A percentile compares a stretch with the other conserved stretches of the same genome.
Evolutionary conservation across 78 protist species (phyloP).

Genomic region (Bodo saltans): DNA sequence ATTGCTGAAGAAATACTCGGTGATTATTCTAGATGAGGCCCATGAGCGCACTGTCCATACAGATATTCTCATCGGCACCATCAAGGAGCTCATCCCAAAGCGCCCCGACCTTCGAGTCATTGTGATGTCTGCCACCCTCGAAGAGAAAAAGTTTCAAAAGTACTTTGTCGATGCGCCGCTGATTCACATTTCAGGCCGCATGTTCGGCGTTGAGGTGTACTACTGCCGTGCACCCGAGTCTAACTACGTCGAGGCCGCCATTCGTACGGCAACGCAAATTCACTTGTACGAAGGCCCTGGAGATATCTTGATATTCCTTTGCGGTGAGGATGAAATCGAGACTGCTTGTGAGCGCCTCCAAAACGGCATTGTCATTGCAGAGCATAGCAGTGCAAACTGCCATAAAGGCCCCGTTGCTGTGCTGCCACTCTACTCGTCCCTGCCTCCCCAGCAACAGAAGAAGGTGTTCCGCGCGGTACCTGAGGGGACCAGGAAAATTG

Average conservation of each 20-base stretch:
- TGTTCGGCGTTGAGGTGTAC: conserved; percentile 81
- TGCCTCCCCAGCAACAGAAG: conserved; percentile 92
- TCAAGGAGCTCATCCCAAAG: conserved; percentile 44
- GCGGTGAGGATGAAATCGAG: conserved; percentile 96
- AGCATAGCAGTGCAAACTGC: no score
- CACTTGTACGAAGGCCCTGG: conserved; percentile 83
- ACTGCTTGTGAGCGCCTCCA: conserved; percentile 67
- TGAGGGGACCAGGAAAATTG: conserved; percentile 89
- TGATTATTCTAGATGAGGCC: conserved; percentile 95
- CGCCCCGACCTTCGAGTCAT: conserved; percentile 70
- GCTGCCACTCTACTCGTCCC: conserved; percentile 90
- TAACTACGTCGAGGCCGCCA: conserved; percentile 91
- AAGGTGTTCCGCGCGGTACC: conserved; percentile 92
- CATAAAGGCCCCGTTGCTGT: conserved; percentile 86
- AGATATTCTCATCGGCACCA: conserved; percentile 87
- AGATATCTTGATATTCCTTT: conserved; percentile 45
- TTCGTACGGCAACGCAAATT: conserved; percentile 90
- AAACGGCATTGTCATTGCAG: conserved; percentile 66
- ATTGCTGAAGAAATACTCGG: conserved; percentile 69
- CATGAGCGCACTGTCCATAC: conserved; percentile 97
- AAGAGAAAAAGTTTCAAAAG: conserved; percentile 86
- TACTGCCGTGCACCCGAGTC: conserved; percentile 90
- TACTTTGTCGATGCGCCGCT: conserved; percentile 90
- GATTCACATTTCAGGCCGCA: conserved; percentile 76
- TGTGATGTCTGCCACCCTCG: conserved; percentile 89